Evolutionary conservation across 1,284 basidiomycete genomes (phyloP).

Genomic region (Microbotryum violaceum): DNA sequence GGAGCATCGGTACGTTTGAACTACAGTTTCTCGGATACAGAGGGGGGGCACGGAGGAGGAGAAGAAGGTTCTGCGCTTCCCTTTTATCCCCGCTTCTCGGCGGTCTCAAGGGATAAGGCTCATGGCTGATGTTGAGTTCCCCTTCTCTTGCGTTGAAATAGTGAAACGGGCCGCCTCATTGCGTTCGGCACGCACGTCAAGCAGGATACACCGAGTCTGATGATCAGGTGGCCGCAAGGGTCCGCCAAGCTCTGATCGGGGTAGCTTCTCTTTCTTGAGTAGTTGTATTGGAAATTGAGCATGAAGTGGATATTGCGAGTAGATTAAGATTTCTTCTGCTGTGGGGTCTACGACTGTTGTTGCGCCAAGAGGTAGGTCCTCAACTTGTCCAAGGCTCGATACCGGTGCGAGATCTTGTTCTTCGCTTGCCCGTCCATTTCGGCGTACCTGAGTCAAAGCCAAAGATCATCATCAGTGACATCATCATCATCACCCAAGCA

Average conservation of each 20-base stretch:
- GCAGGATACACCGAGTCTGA: conserved; percentile 13
- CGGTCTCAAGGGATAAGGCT: no score
- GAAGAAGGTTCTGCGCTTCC: neutral
- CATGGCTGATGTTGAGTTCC: neutral
- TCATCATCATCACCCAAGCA: neutral
- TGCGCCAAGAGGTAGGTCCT: conserved; percentile 52
- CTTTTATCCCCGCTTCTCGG: neutral
- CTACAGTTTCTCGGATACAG: conserved; percentile 11
- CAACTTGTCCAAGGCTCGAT: conserved; percentile 75
- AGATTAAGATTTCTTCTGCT: no score
- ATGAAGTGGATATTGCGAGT: no score
- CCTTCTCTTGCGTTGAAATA: neutral
- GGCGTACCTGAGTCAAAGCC: conserved; percentile 59
- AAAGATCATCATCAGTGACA: conserved; percentile 10
- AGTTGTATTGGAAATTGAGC: no score
- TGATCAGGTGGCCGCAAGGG: no score
- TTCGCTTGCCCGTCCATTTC: conserved; percentile 83
- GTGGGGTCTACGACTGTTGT: neutral
- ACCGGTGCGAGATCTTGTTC: conserved; percentile 83
- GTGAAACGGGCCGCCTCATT: conserved; percentile 14
- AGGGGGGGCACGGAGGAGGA: conserved; percentile 15
- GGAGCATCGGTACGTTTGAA: conserved; percentile 9
- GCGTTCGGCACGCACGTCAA: conserved; percentile 22
- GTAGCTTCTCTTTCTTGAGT: no score
- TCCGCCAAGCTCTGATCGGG: no score